Evolutionary conservation across 2,329 filamentous ascomycete genomes (phyloP).

Genomic region (Rhexocercosporidium sp.): DNA sequence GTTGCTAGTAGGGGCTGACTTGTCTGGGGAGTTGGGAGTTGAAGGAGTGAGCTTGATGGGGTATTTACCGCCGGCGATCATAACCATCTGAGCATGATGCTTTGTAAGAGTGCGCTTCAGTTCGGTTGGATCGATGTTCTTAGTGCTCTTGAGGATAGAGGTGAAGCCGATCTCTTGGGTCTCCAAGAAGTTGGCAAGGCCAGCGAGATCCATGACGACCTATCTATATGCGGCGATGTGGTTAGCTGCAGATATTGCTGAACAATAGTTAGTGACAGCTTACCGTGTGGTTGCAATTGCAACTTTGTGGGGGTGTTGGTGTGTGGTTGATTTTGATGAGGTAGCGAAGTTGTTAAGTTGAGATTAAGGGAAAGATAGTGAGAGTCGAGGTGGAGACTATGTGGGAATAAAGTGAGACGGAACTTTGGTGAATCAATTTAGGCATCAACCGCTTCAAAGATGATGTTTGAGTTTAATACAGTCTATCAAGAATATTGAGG

Average conservation of each 20-base stretch:
- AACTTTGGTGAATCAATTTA: not conserved
- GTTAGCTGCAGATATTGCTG: not conserved
- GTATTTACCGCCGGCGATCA: not conserved
- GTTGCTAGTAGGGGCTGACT: not conserved
- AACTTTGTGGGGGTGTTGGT: no score
- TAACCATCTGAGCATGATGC: conserved; percentile 2
- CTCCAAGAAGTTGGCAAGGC: not conserved
- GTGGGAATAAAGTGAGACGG: no score
- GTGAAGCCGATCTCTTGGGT: conserved; percentile 9
- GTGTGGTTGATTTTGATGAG: not conserved
- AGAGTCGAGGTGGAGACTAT: not conserved
- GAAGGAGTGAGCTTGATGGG: not conserved
- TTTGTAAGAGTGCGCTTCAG: not conserved
- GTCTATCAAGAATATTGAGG: no score
- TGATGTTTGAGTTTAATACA: no score
- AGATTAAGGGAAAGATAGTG: not conserved
- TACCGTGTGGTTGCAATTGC: not conserved
- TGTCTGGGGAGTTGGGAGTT: not conserved
- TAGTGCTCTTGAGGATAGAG: not conserved
- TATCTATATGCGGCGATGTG: not conserved
- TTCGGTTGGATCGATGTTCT: not conserved
- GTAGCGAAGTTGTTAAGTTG: not conserved
- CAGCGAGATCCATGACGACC: not conserved
- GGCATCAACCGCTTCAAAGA: no score
- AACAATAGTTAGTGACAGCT: not conserved